Percentiles rank a stretch among this genome's conserved stretches.
phyloP scores from a whole-genome alignment of 495 filamentous ascomycete genomes.

The Penicillium paxilli region DNA sequence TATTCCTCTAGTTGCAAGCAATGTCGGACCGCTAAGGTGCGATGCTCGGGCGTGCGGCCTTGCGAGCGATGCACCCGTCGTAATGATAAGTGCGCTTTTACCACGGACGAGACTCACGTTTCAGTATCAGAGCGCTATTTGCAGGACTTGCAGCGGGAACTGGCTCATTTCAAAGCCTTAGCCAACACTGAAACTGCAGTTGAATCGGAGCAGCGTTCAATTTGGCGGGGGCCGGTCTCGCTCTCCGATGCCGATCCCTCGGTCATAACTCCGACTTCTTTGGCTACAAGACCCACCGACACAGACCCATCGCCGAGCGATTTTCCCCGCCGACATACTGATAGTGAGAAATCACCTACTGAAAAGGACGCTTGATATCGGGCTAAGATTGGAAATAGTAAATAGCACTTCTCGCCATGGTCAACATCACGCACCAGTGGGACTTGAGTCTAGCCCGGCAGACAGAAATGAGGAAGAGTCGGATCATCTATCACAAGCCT shows the following conservation, averaged over 20 bases:
- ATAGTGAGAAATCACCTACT: neutral
- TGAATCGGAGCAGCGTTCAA: neutral
- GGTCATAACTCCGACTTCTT: neutral
- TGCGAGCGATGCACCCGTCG: constrained; percentile 1
- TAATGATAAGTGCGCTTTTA: neutral
- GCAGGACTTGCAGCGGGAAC: neutral
- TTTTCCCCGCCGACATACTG: neutral
- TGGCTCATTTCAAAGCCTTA: neutral
- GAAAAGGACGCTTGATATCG: neutral
- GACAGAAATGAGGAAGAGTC: neutral
- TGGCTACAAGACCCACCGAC: neutral
- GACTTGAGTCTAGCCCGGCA: neutral
- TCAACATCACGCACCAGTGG: neutral
- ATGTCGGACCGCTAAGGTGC: neutral
- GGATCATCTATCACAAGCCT: neutral
- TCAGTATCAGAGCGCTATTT: neutral
- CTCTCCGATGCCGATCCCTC: neutral
- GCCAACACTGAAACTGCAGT: neutral
- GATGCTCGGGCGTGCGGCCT: neutral
- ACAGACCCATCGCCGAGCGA: neutral
- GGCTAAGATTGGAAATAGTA: neutral
- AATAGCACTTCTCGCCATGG: neutral
- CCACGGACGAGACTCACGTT: neutral
- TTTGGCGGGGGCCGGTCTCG: neutral
- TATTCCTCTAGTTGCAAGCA: neutral